Evolutionary conservation across 2,329 filamentous ascomycete species (phyloP).

Genomic region (Purpureocillium lavendulum): DNA sequence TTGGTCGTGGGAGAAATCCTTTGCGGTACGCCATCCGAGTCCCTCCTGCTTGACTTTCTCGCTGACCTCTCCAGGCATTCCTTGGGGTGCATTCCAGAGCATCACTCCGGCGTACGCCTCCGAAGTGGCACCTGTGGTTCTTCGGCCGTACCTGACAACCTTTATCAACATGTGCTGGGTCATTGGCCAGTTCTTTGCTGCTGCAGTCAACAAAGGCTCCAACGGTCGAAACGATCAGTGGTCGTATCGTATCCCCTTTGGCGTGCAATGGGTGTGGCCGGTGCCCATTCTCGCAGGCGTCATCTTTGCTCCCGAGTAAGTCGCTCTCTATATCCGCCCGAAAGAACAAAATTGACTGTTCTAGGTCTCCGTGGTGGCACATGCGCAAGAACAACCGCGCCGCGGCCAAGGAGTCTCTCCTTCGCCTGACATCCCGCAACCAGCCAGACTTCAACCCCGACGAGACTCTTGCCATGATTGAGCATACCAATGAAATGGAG

Average conservation of each 20-base stretch:
- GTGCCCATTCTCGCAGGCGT: slow-evolving; percentile 35
- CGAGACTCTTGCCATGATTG: slow-evolving; percentile 43
- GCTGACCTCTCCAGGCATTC: slow-evolving; percentile 29
- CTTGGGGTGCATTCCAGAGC: slow-evolving; percentile 44
- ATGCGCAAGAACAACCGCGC: slow-evolving; percentile 33
- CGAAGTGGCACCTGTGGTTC: slow-evolving; percentile 38
- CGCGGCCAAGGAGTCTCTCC: slow-evolving; percentile 30
- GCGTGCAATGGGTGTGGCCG: slow-evolving; percentile 44
- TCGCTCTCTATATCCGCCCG: neutral
- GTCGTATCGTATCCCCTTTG: slow-evolving; percentile 43
- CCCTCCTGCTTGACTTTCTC: too few relatives aligned
- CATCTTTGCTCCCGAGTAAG: slow-evolving; percentile 38
- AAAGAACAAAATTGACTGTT: too few relatives aligned
- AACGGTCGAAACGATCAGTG: slow-evolving; percentile 30
- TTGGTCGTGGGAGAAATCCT: slow-evolving; percentile 42
- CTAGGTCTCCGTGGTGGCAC: slow-evolving; percentile 40
- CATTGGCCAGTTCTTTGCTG: slow-evolving; percentile 43
- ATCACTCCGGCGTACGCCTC: slow-evolving; percentile 45
- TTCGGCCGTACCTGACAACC: slow-evolving; percentile 43
- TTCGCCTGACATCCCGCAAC: slow-evolving; percentile 30
- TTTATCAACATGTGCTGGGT: slow-evolving; percentile 52
- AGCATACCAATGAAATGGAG: slow-evolving; percentile 43
- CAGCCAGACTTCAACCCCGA: slow-evolving; percentile 33
- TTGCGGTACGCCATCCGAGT: slow-evolving; percentile 13
- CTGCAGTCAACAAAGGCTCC: slow-evolving; percentile 36